Percentiles rank a stretch among this genome's conserved stretches.
These are phyloP conservation scores for Malassezia yamatoensis DNA, from an alignment of 1,284 basidiomycete species.

Conservation along the genomic window DNA sequence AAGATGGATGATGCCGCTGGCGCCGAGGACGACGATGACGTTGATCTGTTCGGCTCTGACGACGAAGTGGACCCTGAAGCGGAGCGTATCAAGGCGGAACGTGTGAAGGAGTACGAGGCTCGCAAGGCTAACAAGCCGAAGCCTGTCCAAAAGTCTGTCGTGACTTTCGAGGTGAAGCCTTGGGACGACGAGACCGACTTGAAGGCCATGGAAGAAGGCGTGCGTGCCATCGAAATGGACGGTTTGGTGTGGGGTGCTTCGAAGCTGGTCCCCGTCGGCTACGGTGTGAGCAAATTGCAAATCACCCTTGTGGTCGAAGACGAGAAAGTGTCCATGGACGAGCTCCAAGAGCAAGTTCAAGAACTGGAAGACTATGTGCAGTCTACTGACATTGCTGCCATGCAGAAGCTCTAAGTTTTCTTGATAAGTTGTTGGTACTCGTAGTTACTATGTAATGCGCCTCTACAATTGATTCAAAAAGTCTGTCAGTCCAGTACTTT, in stretches of 20 bases:
- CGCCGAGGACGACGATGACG: slow-evolving; percentile 68
- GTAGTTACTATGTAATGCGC: background rate
- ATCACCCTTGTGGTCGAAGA: slow-evolving; percentile 94
- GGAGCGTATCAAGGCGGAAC: slow-evolving; percentile 86
- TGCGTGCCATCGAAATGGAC: slow-evolving; percentile 76
- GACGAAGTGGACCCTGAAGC: slow-evolving; percentile 81
- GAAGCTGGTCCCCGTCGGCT: slow-evolving; percentile 87
- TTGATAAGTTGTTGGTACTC: too few species aligned
- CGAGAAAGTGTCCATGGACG: slow-evolving; percentile 85
- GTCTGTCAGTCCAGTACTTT: background rate
- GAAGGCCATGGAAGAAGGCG: slow-evolving; percentile 67
- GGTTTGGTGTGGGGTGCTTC: slow-evolving; percentile 82
- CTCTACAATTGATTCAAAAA: background rate
- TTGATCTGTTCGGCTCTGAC: slow-evolving; percentile 84
- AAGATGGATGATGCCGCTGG: slow-evolving; percentile 32
- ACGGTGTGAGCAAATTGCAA: slow-evolving; percentile 82
- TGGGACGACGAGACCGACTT: slow-evolving; percentile 99
- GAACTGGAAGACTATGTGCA: slow-evolving; percentile 87
- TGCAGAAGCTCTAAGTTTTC: slow-evolving; percentile 43
- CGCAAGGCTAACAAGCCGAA: slow-evolving; percentile 80
- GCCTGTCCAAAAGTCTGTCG: slow-evolving; percentile 62
- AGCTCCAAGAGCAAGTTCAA: slow-evolving; percentile 60
- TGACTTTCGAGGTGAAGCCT: slow-evolving; percentile 93
- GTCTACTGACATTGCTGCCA: slow-evolving; percentile 62
- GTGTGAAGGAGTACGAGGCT: slow-evolving; percentile 82